Evolutionary conservation across 164 flowering plant species (phyloP), one percentile per base, ranked within the genome.

Genomic region (Kingdonia uniflora): DNA sequence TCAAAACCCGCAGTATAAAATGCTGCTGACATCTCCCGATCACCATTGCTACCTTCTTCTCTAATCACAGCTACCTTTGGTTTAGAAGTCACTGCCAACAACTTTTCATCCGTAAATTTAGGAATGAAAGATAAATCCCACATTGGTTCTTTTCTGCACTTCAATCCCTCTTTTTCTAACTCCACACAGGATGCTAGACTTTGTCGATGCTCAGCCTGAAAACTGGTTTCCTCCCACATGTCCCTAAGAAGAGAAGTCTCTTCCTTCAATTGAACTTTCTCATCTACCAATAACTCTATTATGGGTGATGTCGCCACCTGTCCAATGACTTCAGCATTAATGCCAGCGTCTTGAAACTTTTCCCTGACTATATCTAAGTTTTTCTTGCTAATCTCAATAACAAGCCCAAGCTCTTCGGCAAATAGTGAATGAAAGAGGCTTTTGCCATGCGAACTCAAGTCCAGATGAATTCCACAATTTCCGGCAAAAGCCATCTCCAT

Each of bases 401-500:
- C 51, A 62, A 91, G 80, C 35, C 98, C 98, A 51, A 91, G 85
- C 69, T 91, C 96, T 66, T 87, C 98, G 2, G 98, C 84, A 75
- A 79, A 91, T 1, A 91, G 81, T 19, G 77, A 65, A 56, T 82
- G 59, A 42, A 78, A 75, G 41, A 80, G 73, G 64, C 74, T 71
- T 38, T 60, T 68, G 14, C 76, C 85, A 12, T 50, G 49, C 21
- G 95, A 75, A 37, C 47, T 44, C 73, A 91, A 69, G 65, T 83
- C 74, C 65, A 91, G 53, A 26, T 0, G 21, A 52, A 87, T 42
- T 2, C 96, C 98, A 65, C 84, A 80, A 57, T 91, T 87, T n/a
- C 98, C 98, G 47, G 94, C 86, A 78, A 91, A 91, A 37, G 94
- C 92, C 98, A 91, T 91, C 72, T 91, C 96, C 25, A 85, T 67